Evolutionary conservation across 2,329 filamentous ascomycete genomes (phyloP).

Genomic region (Fusarium udum): DNA sequence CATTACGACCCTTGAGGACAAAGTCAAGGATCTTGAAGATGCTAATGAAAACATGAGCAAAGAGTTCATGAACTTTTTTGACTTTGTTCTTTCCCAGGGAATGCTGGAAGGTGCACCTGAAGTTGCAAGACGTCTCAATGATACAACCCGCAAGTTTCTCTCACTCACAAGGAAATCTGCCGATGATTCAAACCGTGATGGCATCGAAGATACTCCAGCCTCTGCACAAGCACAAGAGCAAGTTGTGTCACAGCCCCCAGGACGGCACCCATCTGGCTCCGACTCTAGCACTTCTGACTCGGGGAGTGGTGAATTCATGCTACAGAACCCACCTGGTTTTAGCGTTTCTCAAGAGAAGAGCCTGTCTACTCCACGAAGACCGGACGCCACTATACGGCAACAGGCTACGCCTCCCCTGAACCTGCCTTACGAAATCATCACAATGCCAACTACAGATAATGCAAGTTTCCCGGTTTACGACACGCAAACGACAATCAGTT

Average conservation of each 20-base stretch:
- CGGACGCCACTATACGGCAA: conserved; percentile 17
- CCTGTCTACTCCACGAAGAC: conserved; percentile 17
- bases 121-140: conserved; percentile 65
- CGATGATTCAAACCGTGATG: conserved; percentile 42
- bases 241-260: neutral
- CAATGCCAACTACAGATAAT: conserved; percentile 61
- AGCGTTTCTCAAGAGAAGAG: neutral
- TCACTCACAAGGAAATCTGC: conserved; percentile 60
- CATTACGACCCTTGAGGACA: conserved; percentile 76
- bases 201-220: neutral
- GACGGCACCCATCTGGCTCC: conserved; percentile 5
- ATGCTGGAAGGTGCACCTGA: conserved; percentile 65
- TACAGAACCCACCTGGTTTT: neutral
- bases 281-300: conserved; percentile 11
- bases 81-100: conserved; percentile 67
- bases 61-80: conserved; percentile 73
- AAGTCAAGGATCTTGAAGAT: conserved; percentile 74
- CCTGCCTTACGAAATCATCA: conserved; percentile 58
- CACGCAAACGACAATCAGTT: conserved; percentile 29
- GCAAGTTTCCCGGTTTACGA: conserved; percentile 60
- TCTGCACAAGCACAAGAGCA: neutral
- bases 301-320: neutral
- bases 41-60: conserved; percentile 79
- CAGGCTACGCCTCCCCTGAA: conserved; percentile 31
- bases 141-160: conserved; percentile 67